Conservation (phyloP, 2,329 filamentous ascomycete genomes). For the Seiridium unicorne region DNA sequence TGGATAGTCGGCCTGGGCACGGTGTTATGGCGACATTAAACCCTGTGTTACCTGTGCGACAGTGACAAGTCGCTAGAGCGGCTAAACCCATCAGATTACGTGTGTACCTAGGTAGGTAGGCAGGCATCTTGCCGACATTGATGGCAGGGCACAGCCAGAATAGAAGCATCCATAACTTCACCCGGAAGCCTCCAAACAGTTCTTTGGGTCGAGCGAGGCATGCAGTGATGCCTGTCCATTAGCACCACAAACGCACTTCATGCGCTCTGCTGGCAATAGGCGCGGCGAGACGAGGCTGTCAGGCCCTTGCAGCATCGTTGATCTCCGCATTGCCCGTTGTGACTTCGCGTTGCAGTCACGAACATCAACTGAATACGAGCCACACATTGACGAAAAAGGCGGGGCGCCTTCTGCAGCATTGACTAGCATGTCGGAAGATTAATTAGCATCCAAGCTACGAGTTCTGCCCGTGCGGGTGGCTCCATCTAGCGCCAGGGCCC, state of each 20-base stretch:
- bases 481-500: neutral
- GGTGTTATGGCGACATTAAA: neutral
- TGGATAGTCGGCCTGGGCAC: neutral
- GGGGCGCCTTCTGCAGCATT: neutral
- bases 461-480: neutral
- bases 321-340: neutral
- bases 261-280: neutral
- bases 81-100: neutral
- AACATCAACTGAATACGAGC: neutral
- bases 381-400: neutral
- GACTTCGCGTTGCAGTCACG: neutral
- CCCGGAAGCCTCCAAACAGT: too few relatives aligned
- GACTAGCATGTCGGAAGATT: too few relatives aligned
- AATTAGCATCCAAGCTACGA: neutral
- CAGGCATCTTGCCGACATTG: too few relatives aligned
- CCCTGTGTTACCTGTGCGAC: conserved; percentile 1
- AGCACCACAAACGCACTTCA: neutral
- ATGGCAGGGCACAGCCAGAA: too few relatives aligned
- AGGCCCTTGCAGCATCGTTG: neutral
- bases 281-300: neutral
- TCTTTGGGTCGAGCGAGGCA: neutral
- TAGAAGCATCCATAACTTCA: too few relatives aligned
- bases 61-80: neutral
- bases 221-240: neutral
- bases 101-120: neutral